These are phyloP conservation scores for Vitis rupestris DNA, from an alignment of 164 flowering plant species.

Conservation along the genomic window DNA sequence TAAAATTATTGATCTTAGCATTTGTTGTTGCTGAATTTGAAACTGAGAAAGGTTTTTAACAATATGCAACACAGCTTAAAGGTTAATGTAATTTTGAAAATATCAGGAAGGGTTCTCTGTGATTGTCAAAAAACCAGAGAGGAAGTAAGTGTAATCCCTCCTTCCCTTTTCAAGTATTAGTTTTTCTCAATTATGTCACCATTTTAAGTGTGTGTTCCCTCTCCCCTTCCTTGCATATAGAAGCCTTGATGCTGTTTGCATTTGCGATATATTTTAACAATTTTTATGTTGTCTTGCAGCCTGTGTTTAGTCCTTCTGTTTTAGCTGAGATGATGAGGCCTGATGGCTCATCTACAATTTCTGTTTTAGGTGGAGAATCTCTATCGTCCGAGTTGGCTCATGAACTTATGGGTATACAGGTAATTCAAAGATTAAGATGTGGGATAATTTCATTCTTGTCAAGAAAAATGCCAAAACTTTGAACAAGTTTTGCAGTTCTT, in stretches of 20 bases:
- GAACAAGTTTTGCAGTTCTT: no score
- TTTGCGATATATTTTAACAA: neutral
- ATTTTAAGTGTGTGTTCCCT: neutral
- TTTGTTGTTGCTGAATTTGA: no score
- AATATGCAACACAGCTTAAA: no score
- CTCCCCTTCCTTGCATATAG: neutral
- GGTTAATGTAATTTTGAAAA: no score
- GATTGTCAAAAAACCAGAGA: no score
- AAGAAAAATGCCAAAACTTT: no score
- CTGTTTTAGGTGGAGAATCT: constrained; percentile 65
- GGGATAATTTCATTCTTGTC: neutral
- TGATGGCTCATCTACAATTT: constrained; percentile 79
- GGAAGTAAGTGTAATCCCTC: neutral
- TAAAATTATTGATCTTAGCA: no score
- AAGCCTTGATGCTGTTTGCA: no score
- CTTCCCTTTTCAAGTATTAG: neutral
- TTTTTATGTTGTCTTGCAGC: constrained; percentile 42
- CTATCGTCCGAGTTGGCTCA: constrained; percentile 90
- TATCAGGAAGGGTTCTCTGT: no score
- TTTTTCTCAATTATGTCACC: neutral
- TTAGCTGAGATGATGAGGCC: constrained; percentile 90
- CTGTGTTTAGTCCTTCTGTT: constrained; percentile 81
- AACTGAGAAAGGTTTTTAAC: no score
- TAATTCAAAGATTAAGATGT: constrained; percentile 20
- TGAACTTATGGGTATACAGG: constrained; percentile 92